phyloP scores from a whole-genome alignment of 208 protist species.

The Sergeia podlipaevii region DNA sequence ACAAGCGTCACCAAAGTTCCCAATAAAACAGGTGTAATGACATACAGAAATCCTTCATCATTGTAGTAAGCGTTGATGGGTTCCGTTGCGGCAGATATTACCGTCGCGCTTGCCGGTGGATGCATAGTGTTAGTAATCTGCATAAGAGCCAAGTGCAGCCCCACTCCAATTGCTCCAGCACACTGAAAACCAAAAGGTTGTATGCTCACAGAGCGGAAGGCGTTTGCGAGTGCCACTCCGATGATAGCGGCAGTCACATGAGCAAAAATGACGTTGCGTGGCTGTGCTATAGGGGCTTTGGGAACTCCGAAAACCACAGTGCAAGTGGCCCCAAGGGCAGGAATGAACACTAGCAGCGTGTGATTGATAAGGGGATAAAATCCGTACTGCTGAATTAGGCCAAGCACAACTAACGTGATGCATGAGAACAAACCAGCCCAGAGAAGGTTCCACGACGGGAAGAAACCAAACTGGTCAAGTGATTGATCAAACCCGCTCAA shows the following conservation, averaged over 20 bases:
- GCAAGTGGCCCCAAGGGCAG: conserved; percentile 51
- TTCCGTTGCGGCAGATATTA: conserved; percentile 36
- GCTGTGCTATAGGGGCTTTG: conserved; percentile 51
- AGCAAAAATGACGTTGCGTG: conserved; percentile 39
- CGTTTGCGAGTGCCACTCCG: conserved; percentile 39
- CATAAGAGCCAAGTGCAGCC: conserved; percentile 51
- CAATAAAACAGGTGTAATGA: conserved; percentile 38
- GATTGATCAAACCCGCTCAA: conserved; percentile 56
- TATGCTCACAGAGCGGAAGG: conserved; percentile 35
- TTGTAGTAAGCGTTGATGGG: conserved; percentile 49
- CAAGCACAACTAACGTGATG: conserved; percentile 44
- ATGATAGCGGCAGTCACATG: conserved; percentile 67
- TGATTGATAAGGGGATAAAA: conserved; percentile 38
- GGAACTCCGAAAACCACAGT: conserved; percentile 49
- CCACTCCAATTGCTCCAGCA: conserved; percentile 55
- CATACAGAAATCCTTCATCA: conserved; percentile 65
- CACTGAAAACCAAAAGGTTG: conserved; percentile 46
- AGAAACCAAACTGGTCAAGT: conserved; percentile 43
- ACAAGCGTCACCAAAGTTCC: conserved; percentile 37
- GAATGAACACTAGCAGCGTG: conserved; percentile 39
- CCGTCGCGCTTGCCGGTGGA: conserved; percentile 58
- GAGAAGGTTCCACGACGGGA: conserved; percentile 37
- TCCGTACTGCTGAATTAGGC: conserved; percentile 55
- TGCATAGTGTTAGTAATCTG: conserved; percentile 62
- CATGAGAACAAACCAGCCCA: conserved; percentile 42